Conservation (phyloP, 352 stramenopile genomes). For the Poterioochromonas sp. region DNA sequence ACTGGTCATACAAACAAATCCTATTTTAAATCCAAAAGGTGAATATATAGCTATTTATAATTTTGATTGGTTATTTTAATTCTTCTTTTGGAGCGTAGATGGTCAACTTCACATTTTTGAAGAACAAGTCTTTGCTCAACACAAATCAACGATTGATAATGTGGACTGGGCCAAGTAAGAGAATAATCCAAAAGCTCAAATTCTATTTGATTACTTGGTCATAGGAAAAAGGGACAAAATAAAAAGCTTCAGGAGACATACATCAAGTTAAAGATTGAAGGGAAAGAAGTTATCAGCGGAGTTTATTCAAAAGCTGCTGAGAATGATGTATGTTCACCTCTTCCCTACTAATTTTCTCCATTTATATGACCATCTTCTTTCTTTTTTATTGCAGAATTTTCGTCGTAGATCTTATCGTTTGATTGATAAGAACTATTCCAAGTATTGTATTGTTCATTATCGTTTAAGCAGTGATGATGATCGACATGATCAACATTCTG, state of each 20-base stretch:
- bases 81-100: too few species aligned
- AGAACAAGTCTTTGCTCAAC: too few species aligned
- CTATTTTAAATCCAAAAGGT: too few species aligned
- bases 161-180: too few species aligned
- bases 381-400: not conserved
- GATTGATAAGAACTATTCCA: not conserved
- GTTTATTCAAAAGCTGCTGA: not conserved
- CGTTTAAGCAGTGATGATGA: not conserved
- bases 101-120: too few species aligned
- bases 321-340: not conserved
- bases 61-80: too few species aligned
- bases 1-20: too few species aligned
- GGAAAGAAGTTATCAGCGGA: not conserved
- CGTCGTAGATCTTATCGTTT: not conserved
- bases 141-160: too few species aligned
- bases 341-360: not conserved
- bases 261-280: not conserved
- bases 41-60: too few species aligned
- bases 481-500: not conserved
- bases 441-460: not conserved
- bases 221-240: not conserved
- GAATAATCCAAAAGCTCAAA: too few species aligned
- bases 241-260: not conserved
- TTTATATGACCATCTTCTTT: too few species aligned
- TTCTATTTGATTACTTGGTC: not conserved